Evolutionary conservation across 495 filamentous ascomycete species (phyloP).

Genomic region (Clohesyomyces aquaticus): DNA sequence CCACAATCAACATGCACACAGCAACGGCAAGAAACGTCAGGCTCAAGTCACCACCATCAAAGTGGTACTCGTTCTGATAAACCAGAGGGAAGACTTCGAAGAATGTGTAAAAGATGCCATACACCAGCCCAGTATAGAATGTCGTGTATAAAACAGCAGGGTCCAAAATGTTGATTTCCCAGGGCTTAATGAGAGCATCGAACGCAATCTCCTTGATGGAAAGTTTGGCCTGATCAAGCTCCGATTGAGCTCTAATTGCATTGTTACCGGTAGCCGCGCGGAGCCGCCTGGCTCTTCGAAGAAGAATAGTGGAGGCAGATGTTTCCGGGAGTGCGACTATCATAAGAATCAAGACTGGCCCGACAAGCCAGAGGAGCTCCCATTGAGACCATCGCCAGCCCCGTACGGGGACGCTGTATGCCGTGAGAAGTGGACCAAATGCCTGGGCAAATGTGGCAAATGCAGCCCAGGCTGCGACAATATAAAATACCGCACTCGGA

Average conservation of each 20-base stretch:
- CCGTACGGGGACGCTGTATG: constrained; percentile 60
- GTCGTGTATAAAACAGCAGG: constrained; percentile 54
- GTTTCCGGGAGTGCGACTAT: constrained; percentile 61
- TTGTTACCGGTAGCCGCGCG: constrained; percentile 47
- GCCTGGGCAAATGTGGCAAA: constrained; percentile 51
- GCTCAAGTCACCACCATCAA: constrained; percentile 62
- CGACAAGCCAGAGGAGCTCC: constrained; percentile 53
- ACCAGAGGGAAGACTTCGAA: constrained; percentile 63
- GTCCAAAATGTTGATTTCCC: constrained; percentile 53
- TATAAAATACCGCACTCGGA: constrained; percentile 56
- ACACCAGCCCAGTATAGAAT: constrained; percentile 1
- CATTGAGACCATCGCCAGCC: constrained; percentile 47
- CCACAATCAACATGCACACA: constrained; percentile 59
- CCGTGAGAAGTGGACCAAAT: constrained; percentile 63
- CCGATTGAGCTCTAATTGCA: constrained; percentile 38
- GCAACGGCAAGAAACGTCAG: constrained; percentile 63
- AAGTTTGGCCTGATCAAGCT: constrained; percentile 51
- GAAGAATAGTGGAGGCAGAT: constrained; percentile 54
- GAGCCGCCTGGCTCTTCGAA: constrained; percentile 58
- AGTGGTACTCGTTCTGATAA: constrained; percentile 67
- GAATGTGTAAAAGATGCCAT: constrained; percentile 55
- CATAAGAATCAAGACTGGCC: constrained; percentile 51
- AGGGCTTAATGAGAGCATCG: constrained; percentile 64
- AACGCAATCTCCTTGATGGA: constrained; percentile 51
- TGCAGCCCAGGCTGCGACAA: constrained; percentile 55